These are phyloP conservation scores for Arthromyces matolae DNA, from an alignment of 768 basidiomycete genomes.

Conservation along the genomic window DNA sequence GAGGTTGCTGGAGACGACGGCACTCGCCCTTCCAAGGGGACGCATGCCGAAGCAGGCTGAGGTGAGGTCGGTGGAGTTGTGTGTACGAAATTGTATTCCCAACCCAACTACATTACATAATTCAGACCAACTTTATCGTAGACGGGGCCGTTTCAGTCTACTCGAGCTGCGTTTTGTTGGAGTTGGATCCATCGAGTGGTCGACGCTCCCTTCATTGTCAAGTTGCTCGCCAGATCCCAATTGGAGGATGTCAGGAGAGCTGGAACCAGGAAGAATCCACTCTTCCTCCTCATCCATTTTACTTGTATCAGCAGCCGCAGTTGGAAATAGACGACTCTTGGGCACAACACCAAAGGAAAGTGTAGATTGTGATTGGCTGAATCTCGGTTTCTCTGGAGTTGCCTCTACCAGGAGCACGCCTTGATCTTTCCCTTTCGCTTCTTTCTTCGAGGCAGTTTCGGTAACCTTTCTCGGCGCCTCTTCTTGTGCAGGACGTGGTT, in stretches of 20 bases:
- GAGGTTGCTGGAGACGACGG: too few species aligned
- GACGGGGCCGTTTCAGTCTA: too few species aligned
- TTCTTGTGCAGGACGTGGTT: slow-evolving; percentile 16
- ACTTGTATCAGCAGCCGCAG: neutral
- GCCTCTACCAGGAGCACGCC: slow-evolving; percentile 51
- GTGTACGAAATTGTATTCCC: too few species aligned
- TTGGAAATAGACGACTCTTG: slow-evolving; percentile 6
- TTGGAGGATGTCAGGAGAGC: slow-evolving; percentile 40
- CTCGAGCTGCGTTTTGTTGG: slow-evolving; percentile 14
- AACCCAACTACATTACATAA: too few species aligned
- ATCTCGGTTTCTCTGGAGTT: slow-evolving; percentile 40
- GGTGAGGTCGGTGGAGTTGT: too few species aligned
- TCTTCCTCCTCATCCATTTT: slow-evolving; percentile 32
- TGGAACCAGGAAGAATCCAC: slow-evolving; percentile 39
- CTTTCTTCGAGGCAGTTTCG: slow-evolving; percentile 3
- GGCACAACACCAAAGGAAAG: slow-evolving; percentile 8
- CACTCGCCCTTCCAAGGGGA: too few species aligned
- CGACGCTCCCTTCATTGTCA: slow-evolving; percentile 3
- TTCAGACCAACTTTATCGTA: slow-evolving; percentile 7
- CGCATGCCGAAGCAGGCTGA: too few species aligned
- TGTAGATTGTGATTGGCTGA: slow-evolving; percentile 8
- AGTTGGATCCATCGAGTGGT: slow-evolving; percentile 5
- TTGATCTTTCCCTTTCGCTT: slow-evolving; percentile 17
- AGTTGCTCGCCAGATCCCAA: slow-evolving; percentile 15
- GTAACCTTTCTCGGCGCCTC: slow-evolving; percentile 9